phyloP scores from a whole-genome alignment of 108 stramenopile genomes.

The Seminavis robusta region DNA sequence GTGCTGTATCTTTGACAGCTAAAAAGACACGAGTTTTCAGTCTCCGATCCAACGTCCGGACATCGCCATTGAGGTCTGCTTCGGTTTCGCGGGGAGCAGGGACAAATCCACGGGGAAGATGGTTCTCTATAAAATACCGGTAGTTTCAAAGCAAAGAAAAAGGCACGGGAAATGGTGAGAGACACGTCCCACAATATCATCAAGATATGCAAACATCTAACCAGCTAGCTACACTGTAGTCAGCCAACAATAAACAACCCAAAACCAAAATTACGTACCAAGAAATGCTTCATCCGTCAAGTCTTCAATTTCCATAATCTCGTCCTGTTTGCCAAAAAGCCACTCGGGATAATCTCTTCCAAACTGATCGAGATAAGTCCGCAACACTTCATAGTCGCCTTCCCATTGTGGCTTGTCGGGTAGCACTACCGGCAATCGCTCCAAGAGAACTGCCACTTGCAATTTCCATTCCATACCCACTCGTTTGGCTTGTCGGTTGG shows the following conservation, averaged over 20 bases:
- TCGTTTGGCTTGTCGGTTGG: constrained; percentile 60
- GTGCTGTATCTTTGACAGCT: constrained; percentile 43
- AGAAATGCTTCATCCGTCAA: constrained; percentile 58
- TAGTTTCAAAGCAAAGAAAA: neutral
- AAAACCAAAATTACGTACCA: constrained; percentile 42
- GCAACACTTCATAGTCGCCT: constrained; percentile 54
- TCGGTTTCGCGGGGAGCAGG: constrained; percentile 79
- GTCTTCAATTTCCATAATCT: constrained; percentile 33
- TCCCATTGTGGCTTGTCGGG: constrained; percentile 72
- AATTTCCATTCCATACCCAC: constrained; percentile 71
- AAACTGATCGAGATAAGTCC: constrained; percentile 45
- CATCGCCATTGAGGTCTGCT: constrained; percentile 65
- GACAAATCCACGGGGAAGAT: constrained; percentile 54
- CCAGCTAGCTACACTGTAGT: neutral
- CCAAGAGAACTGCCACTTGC: constrained; percentile 69
- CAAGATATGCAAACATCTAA: neutral
- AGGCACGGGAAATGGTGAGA: neutral
- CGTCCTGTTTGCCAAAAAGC: constrained; percentile 24
- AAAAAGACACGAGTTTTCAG: constrained; percentile 69
- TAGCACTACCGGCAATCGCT: constrained; percentile 65
- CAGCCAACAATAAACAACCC: neutral
- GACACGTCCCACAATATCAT: neutral
- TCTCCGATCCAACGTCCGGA: constrained; percentile 62
- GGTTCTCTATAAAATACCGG: no score
- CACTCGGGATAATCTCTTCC: constrained; percentile 74